A percentile compares a stretch with the other conserved stretches of the same genome.
These are phyloP conservation scores for Mucor piriformis DNA, from an alignment of 371 early-diverging fungal species.

Conservation along the genomic window DNA sequence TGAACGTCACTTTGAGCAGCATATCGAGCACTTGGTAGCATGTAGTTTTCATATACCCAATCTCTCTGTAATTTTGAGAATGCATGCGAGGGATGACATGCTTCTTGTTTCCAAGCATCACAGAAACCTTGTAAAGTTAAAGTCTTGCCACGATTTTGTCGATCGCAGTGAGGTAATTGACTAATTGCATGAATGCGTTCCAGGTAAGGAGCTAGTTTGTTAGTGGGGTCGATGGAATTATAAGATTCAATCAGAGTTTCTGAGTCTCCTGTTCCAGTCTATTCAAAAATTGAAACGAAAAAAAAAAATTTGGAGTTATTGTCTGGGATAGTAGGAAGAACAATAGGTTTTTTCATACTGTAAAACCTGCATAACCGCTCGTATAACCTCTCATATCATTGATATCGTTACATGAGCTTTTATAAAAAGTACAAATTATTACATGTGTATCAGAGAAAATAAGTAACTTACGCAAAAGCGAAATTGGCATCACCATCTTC, in stretches of 20 bases:
- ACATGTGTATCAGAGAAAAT: slow-evolving; percentile 8
- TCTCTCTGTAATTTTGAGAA: slow-evolving; percentile 35
- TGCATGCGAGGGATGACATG: slow-evolving; percentile 21
- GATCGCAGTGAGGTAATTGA: slow-evolving; percentile 32
- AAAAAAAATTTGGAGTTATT: too few relatives aligned
- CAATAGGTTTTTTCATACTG: slow-evolving; percentile 33
- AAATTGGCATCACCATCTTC: slow-evolving; percentile 37
- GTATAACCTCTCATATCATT: slow-evolving; percentile 47
- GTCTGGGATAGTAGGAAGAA: not conserved
- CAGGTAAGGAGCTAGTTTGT: slow-evolving; percentile 27
- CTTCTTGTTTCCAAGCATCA: slow-evolving; percentile 36
- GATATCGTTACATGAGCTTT: slow-evolving; percentile 33
- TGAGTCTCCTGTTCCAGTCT: slow-evolving; percentile 59
- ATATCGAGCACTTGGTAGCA: slow-evolving; percentile 40
- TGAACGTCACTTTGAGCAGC: slow-evolving; percentile 33
- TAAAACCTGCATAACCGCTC: slow-evolving; percentile 58
- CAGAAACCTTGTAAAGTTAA: slow-evolving; percentile 29
- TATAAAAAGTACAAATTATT: too few relatives aligned
- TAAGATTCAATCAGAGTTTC: slow-evolving; percentile 44
- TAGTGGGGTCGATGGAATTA: slow-evolving; percentile 26
- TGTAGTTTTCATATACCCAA: slow-evolving; percentile 35
- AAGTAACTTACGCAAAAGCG: slow-evolving; percentile 36
- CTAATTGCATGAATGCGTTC: slow-evolving; percentile 28
- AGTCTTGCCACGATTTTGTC: slow-evolving; percentile 20
- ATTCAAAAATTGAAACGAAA: not conserved